Evolutionary conservation across 768 basidiomycete species (phyloP).

Genomic region (Piloderma croceum): DNA sequence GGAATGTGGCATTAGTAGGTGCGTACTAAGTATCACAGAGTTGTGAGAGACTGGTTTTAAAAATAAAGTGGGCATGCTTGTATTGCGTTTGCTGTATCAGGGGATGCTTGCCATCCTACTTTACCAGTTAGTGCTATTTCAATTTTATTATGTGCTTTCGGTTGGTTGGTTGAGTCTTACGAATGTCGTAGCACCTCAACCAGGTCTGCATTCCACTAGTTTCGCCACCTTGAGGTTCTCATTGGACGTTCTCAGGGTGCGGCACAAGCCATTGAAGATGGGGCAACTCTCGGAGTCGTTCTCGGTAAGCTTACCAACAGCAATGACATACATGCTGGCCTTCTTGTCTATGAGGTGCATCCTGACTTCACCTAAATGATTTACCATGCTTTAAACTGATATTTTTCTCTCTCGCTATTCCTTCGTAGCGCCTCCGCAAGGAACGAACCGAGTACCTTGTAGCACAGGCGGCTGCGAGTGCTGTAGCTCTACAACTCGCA

Average conservation of each 20-base stretch:
- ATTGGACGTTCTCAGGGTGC: conserved; percentile 37
- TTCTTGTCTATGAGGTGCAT: conserved; percentile 19
- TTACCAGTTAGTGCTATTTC: no score
- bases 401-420: no score
- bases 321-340: conserved; percentile 8
- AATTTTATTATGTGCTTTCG: no score
- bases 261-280: conserved; percentile 39
- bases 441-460: conserved; percentile 16
- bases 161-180: no score
- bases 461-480: conserved; percentile 14
- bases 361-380: no score
- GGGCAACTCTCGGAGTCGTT: conserved; percentile 27
- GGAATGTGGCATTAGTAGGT: conserved; percentile 27
- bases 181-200: conserved; percentile 7
- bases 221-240: conserved; percentile 5
- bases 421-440: no score
- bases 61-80: no score
- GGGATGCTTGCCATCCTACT: conserved; percentile 32
- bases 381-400: no score
- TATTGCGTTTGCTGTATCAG: no score
- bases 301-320: conserved; percentile 14
- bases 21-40: no score
- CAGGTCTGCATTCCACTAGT: not conserved
- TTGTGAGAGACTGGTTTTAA: no score
- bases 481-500: conserved; percentile 11